Percentiles rank a stretch among this genome's conserved stretches.
phyloP scores from a whole-genome alignment of 371 early-diverging fungal species.

The Rhizomucor pusillus region DNA sequence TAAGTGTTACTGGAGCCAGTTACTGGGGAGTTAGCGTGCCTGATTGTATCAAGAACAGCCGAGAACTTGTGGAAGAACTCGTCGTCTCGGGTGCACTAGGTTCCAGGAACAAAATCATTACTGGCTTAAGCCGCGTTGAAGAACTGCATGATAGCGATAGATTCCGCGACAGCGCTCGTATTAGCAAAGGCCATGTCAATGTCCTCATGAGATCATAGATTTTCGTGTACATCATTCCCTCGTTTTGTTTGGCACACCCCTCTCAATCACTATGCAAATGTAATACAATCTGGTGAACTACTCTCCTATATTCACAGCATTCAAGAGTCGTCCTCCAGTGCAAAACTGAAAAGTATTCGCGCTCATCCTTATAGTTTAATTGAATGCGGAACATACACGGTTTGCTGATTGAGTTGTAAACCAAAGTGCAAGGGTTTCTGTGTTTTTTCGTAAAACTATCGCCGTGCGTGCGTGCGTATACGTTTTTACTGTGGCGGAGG shows the following conservation, averaged over 20 bases:
- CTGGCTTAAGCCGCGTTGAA: conserved; percentile 49
- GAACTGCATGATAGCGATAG: conserved; percentile 10
- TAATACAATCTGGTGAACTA: no score
- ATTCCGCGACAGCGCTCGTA: conserved; percentile 29
- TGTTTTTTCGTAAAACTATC: not conserved
- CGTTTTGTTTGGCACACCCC: no score
- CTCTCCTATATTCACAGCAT: no score
- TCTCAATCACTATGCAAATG: no score
- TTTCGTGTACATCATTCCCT: no score
- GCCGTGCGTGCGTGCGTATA: not conserved
- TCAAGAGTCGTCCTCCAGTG: no score
- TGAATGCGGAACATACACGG: no score
- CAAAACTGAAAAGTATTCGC: no score
- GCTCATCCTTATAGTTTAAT: no score
- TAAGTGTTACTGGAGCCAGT: conserved; percentile 79
- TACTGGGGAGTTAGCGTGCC: conserved; percentile 88
- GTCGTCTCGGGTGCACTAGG: conserved; percentile 42
- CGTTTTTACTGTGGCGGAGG: conserved; percentile 7
- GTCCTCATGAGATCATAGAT: conserved; percentile 35
- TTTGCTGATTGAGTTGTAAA: no score
- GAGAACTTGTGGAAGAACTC: conserved; percentile 60
- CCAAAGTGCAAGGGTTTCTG: no score
- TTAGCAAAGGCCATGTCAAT: conserved; percentile 36
- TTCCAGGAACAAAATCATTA: conserved; percentile 34
- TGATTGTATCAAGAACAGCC: conserved; percentile 76